Evolutionary conservation across 2,329 filamentous ascomycete genomes (phyloP).

Genomic region (Biscogniauxia sp.): DNA sequence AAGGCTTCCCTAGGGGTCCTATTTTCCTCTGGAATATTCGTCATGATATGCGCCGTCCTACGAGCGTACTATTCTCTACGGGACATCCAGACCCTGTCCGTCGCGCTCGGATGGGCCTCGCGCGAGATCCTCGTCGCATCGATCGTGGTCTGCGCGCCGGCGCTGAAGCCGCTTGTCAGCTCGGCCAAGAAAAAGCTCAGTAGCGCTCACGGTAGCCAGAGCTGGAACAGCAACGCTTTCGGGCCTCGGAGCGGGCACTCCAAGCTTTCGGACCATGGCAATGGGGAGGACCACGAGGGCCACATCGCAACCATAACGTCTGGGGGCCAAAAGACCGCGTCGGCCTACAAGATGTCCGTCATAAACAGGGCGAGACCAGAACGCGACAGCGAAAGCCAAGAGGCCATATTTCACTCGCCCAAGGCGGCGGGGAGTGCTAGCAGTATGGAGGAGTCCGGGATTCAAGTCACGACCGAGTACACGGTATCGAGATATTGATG

Average conservation of each 20-base stretch:
- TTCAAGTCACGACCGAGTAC: neutral
- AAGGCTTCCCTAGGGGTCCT: constrained; percentile 22
- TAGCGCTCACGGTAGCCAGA: neutral
- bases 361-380: neutral
- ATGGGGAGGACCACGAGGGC: neutral
- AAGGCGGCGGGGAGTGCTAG: neutral
- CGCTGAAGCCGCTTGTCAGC: constrained; percentile 26
- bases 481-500: neutral
- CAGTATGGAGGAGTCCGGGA: neutral
- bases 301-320: neutral
- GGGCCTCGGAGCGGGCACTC: neutral
- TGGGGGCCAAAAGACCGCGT: neutral
- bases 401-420: neutral
- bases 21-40: constrained; percentile 29
- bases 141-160: constrained; percentile 25
- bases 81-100: constrained; percentile 18
- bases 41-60: constrained; percentile 27
- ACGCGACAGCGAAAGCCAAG: neutral
- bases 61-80: constrained; percentile 28
- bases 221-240: neutral
- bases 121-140: constrained; percentile 27
- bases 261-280: neutral
- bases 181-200: neutral
- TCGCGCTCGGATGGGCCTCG: constrained; percentile 25
- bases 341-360: neutral